phyloP scores from a whole-genome alignment of 1,284 basidiomycete genomes.

The Ustilago lituana region DNA sequence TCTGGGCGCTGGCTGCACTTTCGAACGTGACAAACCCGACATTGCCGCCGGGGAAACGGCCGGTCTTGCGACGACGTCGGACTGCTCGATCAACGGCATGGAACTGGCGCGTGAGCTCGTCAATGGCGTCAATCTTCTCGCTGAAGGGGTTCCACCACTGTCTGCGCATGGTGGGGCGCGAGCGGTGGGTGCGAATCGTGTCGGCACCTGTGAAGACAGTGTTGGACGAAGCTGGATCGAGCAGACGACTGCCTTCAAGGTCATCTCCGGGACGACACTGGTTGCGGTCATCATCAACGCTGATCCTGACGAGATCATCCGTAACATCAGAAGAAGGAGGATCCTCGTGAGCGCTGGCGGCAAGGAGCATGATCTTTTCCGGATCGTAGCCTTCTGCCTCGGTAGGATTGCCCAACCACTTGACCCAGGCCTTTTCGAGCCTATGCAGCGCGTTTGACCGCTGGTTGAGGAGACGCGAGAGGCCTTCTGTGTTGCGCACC shows the following conservation, averaged over 20 bases:
- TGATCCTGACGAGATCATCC: slow-evolving; percentile 20
- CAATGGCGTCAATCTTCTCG: slow-evolving; percentile 57
- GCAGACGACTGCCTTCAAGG: slow-evolving; percentile 13
- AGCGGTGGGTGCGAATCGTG: slow-evolving; percentile 32
- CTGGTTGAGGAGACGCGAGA: slow-evolving; percentile 78
- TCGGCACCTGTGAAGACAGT: slow-evolving; percentile 36
- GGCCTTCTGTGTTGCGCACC: slow-evolving; percentile 80
- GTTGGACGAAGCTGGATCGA: slow-evolving; percentile 5
- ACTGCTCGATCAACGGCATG: slow-evolving; percentile 55
- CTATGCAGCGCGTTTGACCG: slow-evolving; percentile 80
- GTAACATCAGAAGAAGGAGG: slow-evolving; percentile 4
- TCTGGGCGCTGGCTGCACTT: slow-evolving; percentile 91
- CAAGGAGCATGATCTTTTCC: slow-evolving; percentile 63
- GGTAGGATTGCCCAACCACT: slow-evolving; percentile 91
- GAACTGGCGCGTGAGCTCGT: slow-evolving; percentile 55
- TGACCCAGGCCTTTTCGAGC: slow-evolving; percentile 83
- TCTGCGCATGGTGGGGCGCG: slow-evolving; percentile 45
- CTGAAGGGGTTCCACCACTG: slow-evolving; percentile 55
- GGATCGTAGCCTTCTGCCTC: slow-evolving; percentile 78
- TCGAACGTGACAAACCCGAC: slow-evolving; percentile 97
- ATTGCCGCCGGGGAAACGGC: slow-evolving; percentile 71
- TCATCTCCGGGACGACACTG: slow-evolving; percentile 4
- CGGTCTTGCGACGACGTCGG: slow-evolving; percentile 25
- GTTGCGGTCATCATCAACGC: slow-evolving; percentile 9
- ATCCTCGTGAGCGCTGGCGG: slow-evolving; percentile 35